A percentile compares a stretch with the other conserved stretches of the same genome.
Conservation (phyloP, 257 asterid genomes). For the Capsicum chinense region DNA sequence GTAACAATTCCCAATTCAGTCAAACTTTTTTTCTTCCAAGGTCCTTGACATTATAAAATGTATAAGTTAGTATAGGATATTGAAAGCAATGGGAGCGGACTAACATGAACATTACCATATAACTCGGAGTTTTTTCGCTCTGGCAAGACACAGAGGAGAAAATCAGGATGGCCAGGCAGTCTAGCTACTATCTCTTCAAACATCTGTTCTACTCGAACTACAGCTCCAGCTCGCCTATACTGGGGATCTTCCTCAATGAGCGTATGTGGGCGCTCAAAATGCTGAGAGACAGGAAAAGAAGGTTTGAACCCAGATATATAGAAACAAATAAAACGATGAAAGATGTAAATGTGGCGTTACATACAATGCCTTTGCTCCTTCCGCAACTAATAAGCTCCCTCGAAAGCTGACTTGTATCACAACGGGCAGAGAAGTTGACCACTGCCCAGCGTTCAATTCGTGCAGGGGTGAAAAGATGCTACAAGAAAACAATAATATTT, state of each 20-base stretch:
- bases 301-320: slow-evolving; percentile 7
- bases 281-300: slow-evolving; percentile 48
- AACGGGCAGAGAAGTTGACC: slow-evolving; percentile 80
- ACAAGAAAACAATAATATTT: slow-evolving; percentile 33
- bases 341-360: slow-evolving; percentile 34
- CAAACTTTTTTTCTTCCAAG: slow-evolving; percentile 91
- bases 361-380: slow-evolving; percentile 88
- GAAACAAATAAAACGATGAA: not conserved
- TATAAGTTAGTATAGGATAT: slow-evolving; percentile 10
- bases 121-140: slow-evolving; percentile 79
- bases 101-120: slow-evolving; percentile 58
- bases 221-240: slow-evolving; percentile 60
- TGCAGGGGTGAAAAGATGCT: slow-evolving; percentile 69
- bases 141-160: slow-evolving; percentile 86
- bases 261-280: slow-evolving; percentile 81
- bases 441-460: slow-evolving; percentile 77
- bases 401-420: slow-evolving; percentile 79
- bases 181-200: slow-evolving; percentile 67
- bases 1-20: slow-evolving; percentile 70
- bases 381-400: slow-evolving; percentile 87
- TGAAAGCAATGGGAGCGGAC: not conserved
- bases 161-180: slow-evolving; percentile 70
- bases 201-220: slow-evolving; percentile 85
- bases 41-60: slow-evolving; percentile 57
- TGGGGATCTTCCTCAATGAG: slow-evolving; percentile 84